Evolutionary conservation across 441 rosid genomes (phyloP).

Genomic region (Bruguiera hainesii): DNA sequence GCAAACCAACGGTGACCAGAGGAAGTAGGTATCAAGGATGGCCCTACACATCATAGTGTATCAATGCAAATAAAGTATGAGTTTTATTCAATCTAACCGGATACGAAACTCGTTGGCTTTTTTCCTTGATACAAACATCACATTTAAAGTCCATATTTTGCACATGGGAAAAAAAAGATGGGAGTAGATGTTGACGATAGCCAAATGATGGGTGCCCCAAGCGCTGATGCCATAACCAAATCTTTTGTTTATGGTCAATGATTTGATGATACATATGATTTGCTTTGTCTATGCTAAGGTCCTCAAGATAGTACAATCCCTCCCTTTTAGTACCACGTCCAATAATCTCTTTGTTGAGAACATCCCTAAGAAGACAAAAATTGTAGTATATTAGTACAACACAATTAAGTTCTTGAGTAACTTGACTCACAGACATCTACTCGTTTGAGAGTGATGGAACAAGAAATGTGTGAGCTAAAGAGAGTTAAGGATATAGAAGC

Average conservation of each 20-base stretch:
- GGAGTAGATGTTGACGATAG: not conserved
- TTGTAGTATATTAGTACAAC: no score
- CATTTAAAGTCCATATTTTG: not conserved
- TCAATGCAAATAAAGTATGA: not conserved
- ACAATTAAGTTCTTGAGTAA: no score
- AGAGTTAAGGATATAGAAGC: no score
- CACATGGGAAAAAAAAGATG: not conserved
- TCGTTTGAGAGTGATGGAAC: no score
- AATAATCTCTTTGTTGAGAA: no score
- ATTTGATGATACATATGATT: no score
- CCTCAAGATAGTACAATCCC: no score
- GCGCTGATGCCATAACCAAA: not conserved
- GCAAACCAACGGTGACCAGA: not conserved
- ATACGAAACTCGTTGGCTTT: not conserved
- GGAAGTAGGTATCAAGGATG: not conserved
- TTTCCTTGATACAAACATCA: not conserved
- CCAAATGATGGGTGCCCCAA: not conserved
- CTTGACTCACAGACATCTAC: no score
- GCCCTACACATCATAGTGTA: not conserved
- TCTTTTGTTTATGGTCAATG: not conserved
- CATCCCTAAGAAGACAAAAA: no score
- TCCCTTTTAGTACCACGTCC: no score
- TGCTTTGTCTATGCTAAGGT: no score
- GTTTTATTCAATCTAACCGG: not conserved
- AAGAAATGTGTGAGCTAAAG: no score